Evolutionary conservation across 1,139 yeast species (phyloP), one percentile per base, ranked within the genome.

Genomic region (Pichia sp.): DNA sequence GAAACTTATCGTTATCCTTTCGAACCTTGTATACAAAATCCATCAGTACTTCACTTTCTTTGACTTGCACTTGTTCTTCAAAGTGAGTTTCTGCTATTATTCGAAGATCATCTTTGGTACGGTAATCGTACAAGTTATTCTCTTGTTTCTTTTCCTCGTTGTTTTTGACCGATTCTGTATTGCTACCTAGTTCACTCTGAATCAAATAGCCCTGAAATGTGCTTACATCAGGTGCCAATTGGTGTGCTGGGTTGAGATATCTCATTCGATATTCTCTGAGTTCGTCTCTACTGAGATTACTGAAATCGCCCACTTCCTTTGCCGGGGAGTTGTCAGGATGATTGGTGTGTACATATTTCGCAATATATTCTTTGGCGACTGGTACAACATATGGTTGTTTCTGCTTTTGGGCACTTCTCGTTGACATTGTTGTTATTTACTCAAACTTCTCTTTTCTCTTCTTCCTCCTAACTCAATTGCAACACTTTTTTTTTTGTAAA

Each of bases 1-100:
- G 55, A 45, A 61, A 61, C 44, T 58, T 58, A 37, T 59, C 58
- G 52, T 77, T 78, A 51, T 81, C 82, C 57, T 84, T 79, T 56
- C 76, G 76, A 44, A 83, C 86, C 53, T 82, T 78, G 64, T 86
- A 86, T 47, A 86, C 68, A 57, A 86, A 86, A 54, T 81, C 85
- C 38, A 92, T 82, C 38, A 86, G 77, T 37, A 81, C 76, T 56
- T 86, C 95, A 52, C 81, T 80, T 57, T 86, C 95, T 51, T 84
- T 75, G 4, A 77, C 77, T n/a, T 76, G 75, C 44, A 79, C 37
- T 29, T 56, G 73, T 37, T 68, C 69, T 53, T 69, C 50, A 52
- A 85, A 84, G 60, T 86, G 94, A 46, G 72, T 75, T 61, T 79
- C 61, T 5, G 57, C 62, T 28, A 51, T 56, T 32, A 45, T 46